Percentiles rank a stretch among this genome's conserved stretches.
These are phyloP conservation scores for Colletotrichum tabaci DNA, from an alignment of 2,329 filamentous ascomycete species.

Conservation along the genomic window DNA sequence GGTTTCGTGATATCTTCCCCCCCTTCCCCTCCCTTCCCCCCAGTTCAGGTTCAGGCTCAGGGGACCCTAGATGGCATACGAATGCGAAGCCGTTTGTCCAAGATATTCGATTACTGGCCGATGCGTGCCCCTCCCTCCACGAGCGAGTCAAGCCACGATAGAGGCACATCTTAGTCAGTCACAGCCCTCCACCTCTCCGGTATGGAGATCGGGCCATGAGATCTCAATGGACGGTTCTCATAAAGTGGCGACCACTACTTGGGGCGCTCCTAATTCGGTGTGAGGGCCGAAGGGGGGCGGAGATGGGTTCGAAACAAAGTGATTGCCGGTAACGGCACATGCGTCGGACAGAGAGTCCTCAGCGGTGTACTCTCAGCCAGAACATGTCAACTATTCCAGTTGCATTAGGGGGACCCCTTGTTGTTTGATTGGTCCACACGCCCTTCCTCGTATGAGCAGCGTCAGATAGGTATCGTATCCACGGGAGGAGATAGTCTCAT, in stretches of 20 bases:
- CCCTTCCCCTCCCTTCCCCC: not conserved
- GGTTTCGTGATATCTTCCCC: constrained; percentile 2
- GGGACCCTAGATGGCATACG: not conserved
- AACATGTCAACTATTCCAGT: too few species aligned
- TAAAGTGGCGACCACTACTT: not conserved
- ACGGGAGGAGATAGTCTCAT: too few species aligned
- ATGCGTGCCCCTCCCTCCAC: not conserved
- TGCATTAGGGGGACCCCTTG: too few species aligned
- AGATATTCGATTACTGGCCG: not conserved
- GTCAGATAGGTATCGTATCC: too few species aligned
- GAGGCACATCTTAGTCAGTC: not conserved
- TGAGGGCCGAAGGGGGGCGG: not conserved
- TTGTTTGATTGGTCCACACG: too few species aligned
- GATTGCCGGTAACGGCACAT: not conserved
- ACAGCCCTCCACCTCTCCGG: not conserved
- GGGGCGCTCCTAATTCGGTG: not conserved
- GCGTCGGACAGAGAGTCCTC: not conserved
- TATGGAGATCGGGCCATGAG: not conserved
- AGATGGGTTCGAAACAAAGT: not conserved
- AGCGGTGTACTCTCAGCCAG: not conserved
- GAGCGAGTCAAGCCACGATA: constrained; percentile 3
- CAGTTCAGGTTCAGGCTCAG: not conserved
- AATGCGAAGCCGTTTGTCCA: not conserved
- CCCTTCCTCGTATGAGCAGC: too few species aligned
- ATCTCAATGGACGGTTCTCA: not conserved